Base-by-base conservation (phyloP, 371 early-diverging fungal genomes). In the Zancudomyces culisetae region DNA sequence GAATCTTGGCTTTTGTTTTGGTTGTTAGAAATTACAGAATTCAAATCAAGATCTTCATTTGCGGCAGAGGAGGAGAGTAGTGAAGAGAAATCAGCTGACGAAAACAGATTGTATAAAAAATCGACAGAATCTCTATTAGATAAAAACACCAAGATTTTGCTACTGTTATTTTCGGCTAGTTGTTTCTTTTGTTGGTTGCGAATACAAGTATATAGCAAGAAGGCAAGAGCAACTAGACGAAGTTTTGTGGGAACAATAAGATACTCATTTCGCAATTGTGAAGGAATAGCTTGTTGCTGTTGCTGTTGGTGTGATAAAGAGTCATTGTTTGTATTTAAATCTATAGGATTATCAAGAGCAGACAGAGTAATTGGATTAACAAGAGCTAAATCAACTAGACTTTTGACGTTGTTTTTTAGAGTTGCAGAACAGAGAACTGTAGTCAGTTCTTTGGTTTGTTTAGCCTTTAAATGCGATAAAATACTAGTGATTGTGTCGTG, bases 371-470 rank as follows among this genome's bases (percentile, higher is more conserved):
- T n/a, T n/a, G n/a, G n/a, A n/a, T n/a, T n/a, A n/a, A n/a, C n/a
- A n/a, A n/a, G n/a, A n/a, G n/a, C n/a, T n/a, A n/a, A n/a, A n/a
- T n/a, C n/a, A n/a, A n/a, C 91, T 35, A 95, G 69, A 23, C 76
- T 68, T 60, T 77, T 71, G n/a, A 92, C 90, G 41, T 82, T 81
- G 29, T 78, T 82, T 52, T 79, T 72, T 26, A 93, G 65, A 0
- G 96, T 95, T 4, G 96, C 96, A 2, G 96, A 95, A 58, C 92
- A 90, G 43, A 95, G 64, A n/a, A 93, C 70, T 0, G 81, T 86
- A 59, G 88, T 90, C 52, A 83, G 76, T 29, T 66, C 66, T 29
- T 67, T 68, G 8, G 85, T 83, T n/a, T 60, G 62, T 29, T 69
- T 61, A 41, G 64, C 63, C 20, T n/a, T n/a, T n/a, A n/a, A n/a